These are phyloP conservation scores for Trichosporon asahii DNA, from an alignment of 1,284 basidiomycete genomes.

Conservation along the genomic window DNA sequence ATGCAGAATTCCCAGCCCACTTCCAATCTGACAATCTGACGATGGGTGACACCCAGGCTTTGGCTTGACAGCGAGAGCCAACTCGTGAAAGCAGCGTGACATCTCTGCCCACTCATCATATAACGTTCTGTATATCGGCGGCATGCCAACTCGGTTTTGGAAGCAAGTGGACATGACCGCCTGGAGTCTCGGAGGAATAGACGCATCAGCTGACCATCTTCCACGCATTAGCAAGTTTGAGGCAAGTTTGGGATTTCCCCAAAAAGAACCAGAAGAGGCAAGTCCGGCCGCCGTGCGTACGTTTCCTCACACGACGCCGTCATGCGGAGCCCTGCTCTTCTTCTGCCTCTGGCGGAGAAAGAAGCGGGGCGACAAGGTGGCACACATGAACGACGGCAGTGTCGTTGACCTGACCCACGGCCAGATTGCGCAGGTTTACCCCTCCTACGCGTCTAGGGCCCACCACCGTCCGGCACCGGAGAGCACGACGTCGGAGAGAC, in stretches of 20 bases:
- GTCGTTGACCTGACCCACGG: conserved; percentile 1
- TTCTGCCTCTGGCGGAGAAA: neutral
- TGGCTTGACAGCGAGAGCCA: no score
- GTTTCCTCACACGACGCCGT: no score
- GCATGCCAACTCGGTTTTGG: neutral
- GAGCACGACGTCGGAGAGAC: neutral
- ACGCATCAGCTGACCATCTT: neutral
- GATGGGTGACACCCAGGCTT: no score
- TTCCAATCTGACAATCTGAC: no score
- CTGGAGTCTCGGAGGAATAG: no score
- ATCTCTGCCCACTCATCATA: neutral
- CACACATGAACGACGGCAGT: neutral
- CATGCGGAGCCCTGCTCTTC: neutral
- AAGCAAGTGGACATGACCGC: neutral
- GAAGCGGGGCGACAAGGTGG: neutral
- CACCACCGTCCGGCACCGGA: neutral
- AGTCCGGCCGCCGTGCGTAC: no score
- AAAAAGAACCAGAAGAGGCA: neutral
- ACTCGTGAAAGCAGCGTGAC: neutral
- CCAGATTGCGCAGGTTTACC: neutral
- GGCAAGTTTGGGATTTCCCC: neutral
- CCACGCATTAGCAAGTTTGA: neutral
- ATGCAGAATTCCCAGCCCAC: no score
- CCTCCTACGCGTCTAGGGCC: neutral
- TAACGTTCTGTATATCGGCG: no score